phyloP scores from a whole-genome alignment of 345 rosid species.

The Citrus cavaleriei region DNA sequence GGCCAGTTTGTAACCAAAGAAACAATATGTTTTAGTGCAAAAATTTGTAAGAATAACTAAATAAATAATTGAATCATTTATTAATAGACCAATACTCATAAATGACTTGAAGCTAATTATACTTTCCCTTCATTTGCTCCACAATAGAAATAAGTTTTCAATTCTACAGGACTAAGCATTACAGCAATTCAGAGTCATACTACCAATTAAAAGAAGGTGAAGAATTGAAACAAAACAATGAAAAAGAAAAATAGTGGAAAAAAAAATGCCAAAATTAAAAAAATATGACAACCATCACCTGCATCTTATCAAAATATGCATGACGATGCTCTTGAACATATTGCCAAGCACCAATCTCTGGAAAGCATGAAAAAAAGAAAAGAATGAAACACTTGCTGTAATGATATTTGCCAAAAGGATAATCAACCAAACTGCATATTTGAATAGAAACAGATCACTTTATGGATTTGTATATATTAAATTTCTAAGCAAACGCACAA shows the following conservation, averaged over 20 bases:
- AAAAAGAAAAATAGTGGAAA: no score
- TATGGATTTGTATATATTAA: neutral
- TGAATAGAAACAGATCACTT: neutral
- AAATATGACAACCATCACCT: conserved; percentile 43
- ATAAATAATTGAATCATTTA: neutral
- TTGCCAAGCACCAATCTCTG: conserved; percentile 93
- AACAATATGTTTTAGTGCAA: neutral
- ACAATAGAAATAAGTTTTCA: neutral
- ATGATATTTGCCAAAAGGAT: neutral
- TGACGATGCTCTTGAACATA: conserved; percentile 72
- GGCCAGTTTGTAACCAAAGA: neutral
- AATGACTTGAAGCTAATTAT: neutral
- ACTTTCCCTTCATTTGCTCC: neutral
- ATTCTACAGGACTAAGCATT: neutral
- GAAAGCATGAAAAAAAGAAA: conserved; percentile 14
- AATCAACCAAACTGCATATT: neutral
- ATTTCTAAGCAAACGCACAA: neutral
- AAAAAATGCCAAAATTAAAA: no score
- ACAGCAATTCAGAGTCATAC: neutral
- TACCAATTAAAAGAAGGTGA: neutral
- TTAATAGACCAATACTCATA: neutral
- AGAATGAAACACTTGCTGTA: neutral
- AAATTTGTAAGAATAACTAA: neutral
- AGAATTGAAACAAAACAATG: neutral
- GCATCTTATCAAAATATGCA: conserved; percentile 94